Evolutionary conservation across 805 yeast genomes (phyloP).

Genomic region (Starmerella vitae): DNA sequence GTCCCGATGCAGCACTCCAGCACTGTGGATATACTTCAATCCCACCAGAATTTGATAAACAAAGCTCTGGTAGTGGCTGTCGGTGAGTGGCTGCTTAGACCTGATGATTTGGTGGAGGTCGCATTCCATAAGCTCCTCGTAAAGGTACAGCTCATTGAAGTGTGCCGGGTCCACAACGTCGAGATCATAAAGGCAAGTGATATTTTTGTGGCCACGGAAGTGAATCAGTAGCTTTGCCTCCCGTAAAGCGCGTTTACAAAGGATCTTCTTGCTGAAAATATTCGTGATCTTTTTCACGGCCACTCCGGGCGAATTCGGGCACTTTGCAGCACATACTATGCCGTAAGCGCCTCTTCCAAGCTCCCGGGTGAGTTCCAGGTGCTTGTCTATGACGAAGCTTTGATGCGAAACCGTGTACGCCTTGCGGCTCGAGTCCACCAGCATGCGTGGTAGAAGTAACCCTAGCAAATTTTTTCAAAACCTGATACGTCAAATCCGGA

Average conservation of each 20-base stretch:
- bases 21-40: constrained; percentile 77
- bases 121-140: constrained; percentile 97
- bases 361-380: constrained; percentile 82
- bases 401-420: constrained; percentile 66
- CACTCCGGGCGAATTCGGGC: constrained; percentile 62
- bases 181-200: constrained; percentile 86
- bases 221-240: constrained; percentile 83
- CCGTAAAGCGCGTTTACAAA: constrained; percentile 82
- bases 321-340: constrained; percentile 75
- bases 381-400: constrained; percentile 78
- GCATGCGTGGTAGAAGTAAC: background rate
- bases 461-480: too few relatives aligned
- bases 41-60: constrained; percentile 85
- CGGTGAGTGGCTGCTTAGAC: constrained; percentile 74
- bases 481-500: too few relatives aligned
- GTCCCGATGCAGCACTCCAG: constrained; percentile 90
- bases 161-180: constrained; percentile 71
- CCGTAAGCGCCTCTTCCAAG: constrained; percentile 98
- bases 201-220: constrained; percentile 91
- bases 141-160: constrained; percentile 82
- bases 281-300: constrained; percentile 95
- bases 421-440: constrained; percentile 20
- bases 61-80: constrained; percentile 89
- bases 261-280: constrained; percentile 77
- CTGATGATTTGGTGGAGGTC: constrained; percentile 96